Evolutionary conservation across 129 eudicot genomes (phyloP).

Genomic region (Chrysanthemum makinoi): DNA sequence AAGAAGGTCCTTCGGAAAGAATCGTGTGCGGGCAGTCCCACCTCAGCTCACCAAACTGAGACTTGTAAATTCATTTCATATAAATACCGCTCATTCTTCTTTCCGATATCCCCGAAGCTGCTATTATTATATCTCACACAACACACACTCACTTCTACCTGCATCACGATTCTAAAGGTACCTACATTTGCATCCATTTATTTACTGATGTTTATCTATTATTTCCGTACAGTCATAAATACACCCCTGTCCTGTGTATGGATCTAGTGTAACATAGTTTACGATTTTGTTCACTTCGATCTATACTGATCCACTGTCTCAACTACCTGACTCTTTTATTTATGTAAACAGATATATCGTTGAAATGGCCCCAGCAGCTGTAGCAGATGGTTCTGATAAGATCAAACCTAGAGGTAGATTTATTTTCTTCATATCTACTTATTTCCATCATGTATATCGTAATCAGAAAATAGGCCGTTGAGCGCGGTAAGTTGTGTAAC

Average conservation of each 20-base stretch:
- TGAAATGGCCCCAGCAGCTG: conserved; percentile 40
- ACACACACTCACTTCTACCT: conserved; percentile 11
- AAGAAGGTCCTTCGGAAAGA: no score
- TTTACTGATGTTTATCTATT: no score
- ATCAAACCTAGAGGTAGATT: conserved; percentile 43
- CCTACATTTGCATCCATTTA: conserved; percentile 8
- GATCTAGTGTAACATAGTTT: conserved; percentile 13
- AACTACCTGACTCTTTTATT: neutral
- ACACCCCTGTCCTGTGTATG: no score
- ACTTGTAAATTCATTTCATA: conserved; percentile 13
- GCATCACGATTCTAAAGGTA: neutral
- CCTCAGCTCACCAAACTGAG: neutral
- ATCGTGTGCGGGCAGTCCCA: no score
- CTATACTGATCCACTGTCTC: neutral
- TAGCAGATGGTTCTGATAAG: conserved; percentile 29
- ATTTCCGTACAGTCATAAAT: no score
- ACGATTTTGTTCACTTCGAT: no score
- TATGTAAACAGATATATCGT: neutral
- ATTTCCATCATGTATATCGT: neutral
- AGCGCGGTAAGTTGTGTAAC: no score
- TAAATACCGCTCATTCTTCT: neutral
- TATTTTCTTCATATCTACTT: neutral
- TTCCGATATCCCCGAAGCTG: conserved; percentile 32
- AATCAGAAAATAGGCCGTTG: no score
- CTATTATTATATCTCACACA: neutral